phyloP scores from a whole-genome alignment of 106 monocot genomes.

The Dendrobium nobile region DNA sequence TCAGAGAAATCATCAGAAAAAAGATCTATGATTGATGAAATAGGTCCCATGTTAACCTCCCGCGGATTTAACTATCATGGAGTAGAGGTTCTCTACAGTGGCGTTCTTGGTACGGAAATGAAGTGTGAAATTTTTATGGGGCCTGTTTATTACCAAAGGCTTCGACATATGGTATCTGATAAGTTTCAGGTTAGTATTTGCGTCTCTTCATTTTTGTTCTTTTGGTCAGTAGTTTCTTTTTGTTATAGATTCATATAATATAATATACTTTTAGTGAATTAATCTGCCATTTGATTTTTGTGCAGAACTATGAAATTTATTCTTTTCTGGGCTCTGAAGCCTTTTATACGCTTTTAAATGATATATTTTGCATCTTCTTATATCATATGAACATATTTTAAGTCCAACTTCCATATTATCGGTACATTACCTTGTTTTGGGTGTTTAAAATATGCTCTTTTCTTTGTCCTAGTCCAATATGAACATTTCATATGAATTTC shows the following conservation, averaged over 20 bases:
- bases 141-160: constrained; percentile 97
- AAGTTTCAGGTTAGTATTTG: constrained; percentile 72
- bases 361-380: no score
- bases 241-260: neutral
- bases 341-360: no score
- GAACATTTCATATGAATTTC: no score
- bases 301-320: no score
- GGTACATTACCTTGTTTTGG: no score
- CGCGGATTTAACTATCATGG: constrained; percentile 96
- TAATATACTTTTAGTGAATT: no score
- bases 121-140: constrained; percentile 94
- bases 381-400: no score
- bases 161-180: constrained; percentile 98
- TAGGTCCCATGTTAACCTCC: constrained; percentile 70
- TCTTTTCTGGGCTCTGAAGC: no score
- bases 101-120: constrained; percentile 81
- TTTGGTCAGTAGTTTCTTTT: neutral
- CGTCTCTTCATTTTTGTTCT: neutral
- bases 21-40: constrained; percentile 55
- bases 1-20: constrained; percentile 24
- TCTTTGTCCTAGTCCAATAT: no score
- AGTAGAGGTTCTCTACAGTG: constrained; percentile 87
- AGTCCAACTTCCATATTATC: no score
- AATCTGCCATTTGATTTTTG: no score
- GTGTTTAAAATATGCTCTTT: no score